Conservation (phyloP, 371 early-diverging fungal species). For the Mortierella sp. region DNA sequence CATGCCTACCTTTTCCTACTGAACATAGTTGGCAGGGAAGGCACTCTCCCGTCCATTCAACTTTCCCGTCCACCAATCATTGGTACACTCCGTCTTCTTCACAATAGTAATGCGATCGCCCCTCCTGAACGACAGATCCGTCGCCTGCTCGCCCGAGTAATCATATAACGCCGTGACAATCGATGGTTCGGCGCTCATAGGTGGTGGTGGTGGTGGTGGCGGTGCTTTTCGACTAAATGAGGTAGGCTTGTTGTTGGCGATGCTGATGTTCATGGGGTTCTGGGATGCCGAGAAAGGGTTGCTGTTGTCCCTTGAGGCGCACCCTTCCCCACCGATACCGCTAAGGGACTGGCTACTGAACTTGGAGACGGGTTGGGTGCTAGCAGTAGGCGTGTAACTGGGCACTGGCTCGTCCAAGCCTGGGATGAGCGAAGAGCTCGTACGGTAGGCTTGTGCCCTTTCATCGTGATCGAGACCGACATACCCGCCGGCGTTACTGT, state of each 20-base stretch:
- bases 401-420: background rate
- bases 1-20: background rate
- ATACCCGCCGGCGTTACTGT: slow-evolving; percentile 1
- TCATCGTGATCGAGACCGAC: background rate
- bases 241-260: slow-evolving; percentile 2
- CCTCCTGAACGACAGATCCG: slow-evolving; percentile 79
- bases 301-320: background rate
- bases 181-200: slow-evolving; percentile 54
- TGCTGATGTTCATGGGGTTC: slow-evolving; percentile 1
- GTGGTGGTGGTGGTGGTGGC: slow-evolving; percentile 26
- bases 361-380: background rate
- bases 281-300: background rate
- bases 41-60: slow-evolving; percentile 76
- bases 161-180: slow-evolving; percentile 80
- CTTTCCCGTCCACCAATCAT: slow-evolving; percentile 90
- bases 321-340: background rate
- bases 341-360: background rate
- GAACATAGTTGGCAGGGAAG: slow-evolving; percentile 85
- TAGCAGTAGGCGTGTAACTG: background rate
- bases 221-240: background rate
- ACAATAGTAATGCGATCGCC: slow-evolving; percentile 81
- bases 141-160: slow-evolving; percentile 75
- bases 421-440: background rate
- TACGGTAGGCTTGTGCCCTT: background rate
- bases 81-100: slow-evolving; percentile 66